Percentiles rank a stretch among this genome's conserved stretches.
These are phyloP conservation scores for Pichia sp. DNA, from an alignment of 1,139 yeast genomes.

Conservation along the genomic window DNA sequence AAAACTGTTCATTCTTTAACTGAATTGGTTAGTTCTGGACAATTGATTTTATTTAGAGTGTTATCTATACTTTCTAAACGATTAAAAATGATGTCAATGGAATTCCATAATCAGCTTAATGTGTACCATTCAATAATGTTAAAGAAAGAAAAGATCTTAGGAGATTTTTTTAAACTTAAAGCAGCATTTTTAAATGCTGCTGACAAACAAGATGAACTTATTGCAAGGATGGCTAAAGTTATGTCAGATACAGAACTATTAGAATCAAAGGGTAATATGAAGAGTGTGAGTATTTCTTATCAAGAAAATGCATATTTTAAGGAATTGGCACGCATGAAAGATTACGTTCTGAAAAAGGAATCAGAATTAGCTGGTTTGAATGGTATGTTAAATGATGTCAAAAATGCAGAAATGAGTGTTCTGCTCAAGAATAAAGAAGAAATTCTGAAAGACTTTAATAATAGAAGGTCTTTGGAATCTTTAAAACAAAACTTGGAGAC, in stretches of 20 bases:
- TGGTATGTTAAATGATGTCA: conserved; percentile 13
- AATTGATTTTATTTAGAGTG: conserved; percentile 19
- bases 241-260: conserved; percentile 12
- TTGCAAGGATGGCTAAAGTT: conserved; percentile 14
- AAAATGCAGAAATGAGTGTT: conserved; percentile 16
- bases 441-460: conserved; percentile 7
- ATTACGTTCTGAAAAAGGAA: conserved; percentile 18
- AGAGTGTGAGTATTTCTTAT: conserved; percentile 20
- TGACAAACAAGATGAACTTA: conserved; percentile 19
- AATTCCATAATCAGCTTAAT: conserved; percentile 24
- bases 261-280: conserved; percentile 8
- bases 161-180: conserved; percentile 8
- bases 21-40: conserved; percentile 16
- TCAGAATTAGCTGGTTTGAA: conserved; percentile 15
- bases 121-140: conserved; percentile 14
- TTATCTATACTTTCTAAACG: conserved; percentile 18
- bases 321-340: conserved; percentile 22
- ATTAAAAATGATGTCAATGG: conserved; percentile 19
- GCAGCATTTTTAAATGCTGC: conserved; percentile 12
- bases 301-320: conserved; percentile 23
- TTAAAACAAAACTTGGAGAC: conserved; percentile 20
- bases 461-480: conserved; percentile 10
- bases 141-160: conserved; percentile 9
- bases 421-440: conserved; percentile 7
- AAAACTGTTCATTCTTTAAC: conserved; percentile 15